Base-by-base conservation (phyloP, 1,284 basidiomycete species). In the Golubevia pallescens region DNA sequence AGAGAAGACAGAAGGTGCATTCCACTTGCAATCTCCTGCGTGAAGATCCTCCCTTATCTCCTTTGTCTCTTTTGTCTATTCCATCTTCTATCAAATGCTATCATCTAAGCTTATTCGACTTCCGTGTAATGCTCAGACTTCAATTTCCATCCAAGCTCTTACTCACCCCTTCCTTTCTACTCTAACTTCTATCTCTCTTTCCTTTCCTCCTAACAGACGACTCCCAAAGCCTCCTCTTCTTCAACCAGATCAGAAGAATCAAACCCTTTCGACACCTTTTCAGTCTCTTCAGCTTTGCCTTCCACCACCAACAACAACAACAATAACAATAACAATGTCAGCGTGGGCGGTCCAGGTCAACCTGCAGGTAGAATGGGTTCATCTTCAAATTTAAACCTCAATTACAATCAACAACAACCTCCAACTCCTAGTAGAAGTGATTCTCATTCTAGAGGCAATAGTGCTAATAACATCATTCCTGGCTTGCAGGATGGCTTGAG, bases 211-310 rank as follows among this genome's bases (percentile, higher is more conserved):
- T 16, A n/a, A 28, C 67, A 78, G 74, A 74, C 69, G 19, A 77
- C 77, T 5, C 77, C 77, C 20, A 75, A 73, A 53, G 74, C 78
- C 51, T 71, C 71, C 10, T 68, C 65, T 63, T 73, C 77, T 51
- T 65, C 70, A 19, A 65, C 74, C 20, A 72, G 70, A 61, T 67
- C 70, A 13, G 71, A 70, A 3, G 77, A 81, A 61, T 70, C 68
- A 57, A 81, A 81, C 57, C 79, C 79, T 2, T 81, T 81, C 61
- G 79, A 81, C 57, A 61, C 54, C 57, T 68, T 80, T 6, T 19
- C 4, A 3, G 24, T 62, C 54, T 57, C 58, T 42, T 57, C 14
- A 20, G 34, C 63, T n/a, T 34, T 34, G 60, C 60, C 10, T 20
- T 51, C 19, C 59, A 42, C 19, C 32, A 4, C 38, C 13, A 14